Conservation (phyloP, 2,329 filamentous ascomycete genomes). For the Penicillium frequentans region DNA sequence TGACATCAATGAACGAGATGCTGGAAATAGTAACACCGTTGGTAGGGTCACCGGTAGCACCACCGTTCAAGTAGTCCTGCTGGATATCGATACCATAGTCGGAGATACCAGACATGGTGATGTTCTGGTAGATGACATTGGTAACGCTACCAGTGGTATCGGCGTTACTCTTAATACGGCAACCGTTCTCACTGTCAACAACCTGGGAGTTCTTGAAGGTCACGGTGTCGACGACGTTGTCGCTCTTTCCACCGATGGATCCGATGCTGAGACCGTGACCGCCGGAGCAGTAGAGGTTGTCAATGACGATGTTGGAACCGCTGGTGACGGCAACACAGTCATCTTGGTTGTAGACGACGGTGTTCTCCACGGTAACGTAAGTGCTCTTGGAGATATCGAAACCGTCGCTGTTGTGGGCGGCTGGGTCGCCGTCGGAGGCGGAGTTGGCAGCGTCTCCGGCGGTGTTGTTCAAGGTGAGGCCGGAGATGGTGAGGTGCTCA, state of each 20-base stretch:
- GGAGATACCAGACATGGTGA: constrained; percentile 45
- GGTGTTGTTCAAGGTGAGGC: constrained; percentile 42
- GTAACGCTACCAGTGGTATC: constrained; percentile 40
- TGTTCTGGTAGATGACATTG: constrained; percentile 50
- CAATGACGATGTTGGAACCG: constrained; percentile 28
- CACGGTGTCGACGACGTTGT: constrained; percentile 48
- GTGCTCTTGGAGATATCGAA: constrained; percentile 50
- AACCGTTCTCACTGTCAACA: constrained; percentile 42
- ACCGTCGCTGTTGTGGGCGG: constrained; percentile 53
- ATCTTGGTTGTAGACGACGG: constrained; percentile 46
- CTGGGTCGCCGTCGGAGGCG: constrained; percentile 32
- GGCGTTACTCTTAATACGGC: constrained; percentile 43
- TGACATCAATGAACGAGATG: constrained; percentile 37
- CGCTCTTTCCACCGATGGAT: constrained; percentile 49
- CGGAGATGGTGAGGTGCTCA: constrained; percentile 35
- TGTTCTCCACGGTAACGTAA: constrained; percentile 45
- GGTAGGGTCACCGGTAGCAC: constrained; percentile 38
- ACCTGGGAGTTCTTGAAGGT: constrained; percentile 53
- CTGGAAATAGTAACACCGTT: constrained; percentile 41
- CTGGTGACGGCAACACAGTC: constrained; percentile 37
- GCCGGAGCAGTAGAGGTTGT: constrained; percentile 38
- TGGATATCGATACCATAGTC: constrained; percentile 55
- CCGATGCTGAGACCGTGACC: constrained; percentile 37
- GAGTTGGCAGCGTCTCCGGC: constrained; percentile 38
- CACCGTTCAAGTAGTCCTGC: constrained; percentile 55